Evolutionary conservation across 768 basidiomycete species (phyloP).

Genomic region (Xerocomus brunneocitrinus): DNA sequence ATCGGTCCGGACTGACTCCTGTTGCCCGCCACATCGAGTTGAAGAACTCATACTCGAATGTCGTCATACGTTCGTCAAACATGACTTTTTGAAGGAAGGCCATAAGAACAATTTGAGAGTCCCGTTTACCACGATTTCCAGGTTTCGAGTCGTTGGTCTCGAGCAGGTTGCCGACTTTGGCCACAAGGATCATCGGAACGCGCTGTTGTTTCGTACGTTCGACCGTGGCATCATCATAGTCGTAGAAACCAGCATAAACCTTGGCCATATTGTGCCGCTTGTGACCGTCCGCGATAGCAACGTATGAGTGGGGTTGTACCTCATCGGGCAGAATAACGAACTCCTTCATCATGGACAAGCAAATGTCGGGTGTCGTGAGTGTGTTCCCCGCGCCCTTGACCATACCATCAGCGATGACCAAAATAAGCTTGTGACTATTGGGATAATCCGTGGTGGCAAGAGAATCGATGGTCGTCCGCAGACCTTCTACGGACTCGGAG

Average conservation of each 20-base stretch:
- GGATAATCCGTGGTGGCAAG: constrained; percentile 98
- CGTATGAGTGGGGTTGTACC: constrained; percentile 92
- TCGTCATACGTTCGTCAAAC: constrained; percentile 99
- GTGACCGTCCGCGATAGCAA: constrained; percentile 99
- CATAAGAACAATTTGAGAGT: constrained; percentile 98
- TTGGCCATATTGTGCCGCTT: constrained; percentile 99
- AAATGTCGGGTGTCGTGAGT: constrained; percentile 90
- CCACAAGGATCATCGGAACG: constrained; percentile 92
- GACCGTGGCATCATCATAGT: constrained; percentile 86
- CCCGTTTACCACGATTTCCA: constrained; percentile 98
- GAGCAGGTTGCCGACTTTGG: constrained; percentile 90
- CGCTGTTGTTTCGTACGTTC: constrained; percentile 94
- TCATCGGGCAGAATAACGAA: constrained; percentile 75
- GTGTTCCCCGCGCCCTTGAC: constrained; percentile 92
- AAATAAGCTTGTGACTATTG: constrained; percentile 92
- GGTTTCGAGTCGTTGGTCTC: constrained; percentile 90
- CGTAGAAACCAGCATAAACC: constrained; percentile 96
- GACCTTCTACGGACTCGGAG: constrained; percentile 93
- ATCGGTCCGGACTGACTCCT: constrained; percentile 92
- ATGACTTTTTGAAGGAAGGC: constrained; percentile 97
- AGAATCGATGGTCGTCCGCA: constrained; percentile 97
- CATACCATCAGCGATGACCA: constrained; percentile 97
- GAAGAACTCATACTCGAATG: constrained; percentile 99
- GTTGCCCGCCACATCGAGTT: constrained; percentile 95
- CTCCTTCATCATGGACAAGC: constrained; percentile 95